Evolutionary conservation across 352 stramenopile genomes (phyloP), one percentile per base, ranked within the genome.

Genomic region (Globisporangium barbulae): DNA sequence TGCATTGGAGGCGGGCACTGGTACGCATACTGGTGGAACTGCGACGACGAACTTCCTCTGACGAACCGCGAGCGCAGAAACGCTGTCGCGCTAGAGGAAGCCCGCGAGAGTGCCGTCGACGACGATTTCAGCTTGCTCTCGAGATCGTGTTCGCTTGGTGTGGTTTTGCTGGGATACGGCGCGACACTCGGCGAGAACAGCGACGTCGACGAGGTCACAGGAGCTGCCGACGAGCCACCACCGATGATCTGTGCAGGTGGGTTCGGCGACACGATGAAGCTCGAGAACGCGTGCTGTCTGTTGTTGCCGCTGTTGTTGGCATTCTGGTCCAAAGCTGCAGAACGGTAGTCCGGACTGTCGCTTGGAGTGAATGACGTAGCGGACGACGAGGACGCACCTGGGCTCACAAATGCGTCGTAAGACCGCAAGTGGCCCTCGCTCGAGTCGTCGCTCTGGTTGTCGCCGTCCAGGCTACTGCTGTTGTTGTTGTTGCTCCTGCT

Each of bases 1-100:
- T 93, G 82, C 17, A 77, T 78, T 35, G 87, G 78, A 33, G 70
- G 61, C 15, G 69, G 71, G 56, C 41, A 17, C 41, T 22, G 41
- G 41, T 45, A 45, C 13, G 39, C 39, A 13, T 45, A 45, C 39
- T 45, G 39, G 39, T 71, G 39, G 12, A 15, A 25, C 6, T 71
- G 45, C n/a, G 52, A 22, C 6, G 58, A 68, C 28, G 59, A 12
- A 13, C 10, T 42, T 2, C 37, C 55, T 6, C 47, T 48, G 2
- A 53, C 22, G 12, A 64, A 64, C n/a, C 42, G 53, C 21, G 65
- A 39, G 22, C 61, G 61, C 37, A 65, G 64, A 2, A 63, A 71
- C 25, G 63, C 48, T 5, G 71, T 68, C 30, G 63, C 48, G 0
- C 63, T 53, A 5, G 58, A 63, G 17, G n/a, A 79, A 56, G 0